Evolutionary conservation across 257 asterid genomes (phyloP).

Genomic region (Solanum sitiens): DNA sequence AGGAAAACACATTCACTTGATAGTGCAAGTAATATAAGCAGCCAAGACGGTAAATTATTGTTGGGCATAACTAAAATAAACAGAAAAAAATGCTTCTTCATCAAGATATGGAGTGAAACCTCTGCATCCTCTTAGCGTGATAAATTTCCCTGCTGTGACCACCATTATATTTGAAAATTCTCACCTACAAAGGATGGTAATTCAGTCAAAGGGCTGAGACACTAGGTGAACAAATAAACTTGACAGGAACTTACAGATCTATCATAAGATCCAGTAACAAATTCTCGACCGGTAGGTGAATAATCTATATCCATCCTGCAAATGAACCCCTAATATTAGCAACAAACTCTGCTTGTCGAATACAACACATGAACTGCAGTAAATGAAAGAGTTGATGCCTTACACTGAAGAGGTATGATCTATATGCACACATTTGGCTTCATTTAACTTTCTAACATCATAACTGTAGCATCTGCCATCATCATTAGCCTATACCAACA

Average conservation of each 20-base stretch:
- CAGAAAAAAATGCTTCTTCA: background rate
- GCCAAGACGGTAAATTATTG: background rate
- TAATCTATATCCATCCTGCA: constrained; percentile 95
- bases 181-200: constrained; percentile 43
- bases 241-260: constrained; percentile 61
- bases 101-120: constrained; percentile 27
- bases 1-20: background rate
- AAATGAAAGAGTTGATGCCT: constrained; percentile 13
- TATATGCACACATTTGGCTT: constrained; percentile 82
- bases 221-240: background rate
- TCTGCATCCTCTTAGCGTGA: constrained; percentile 98
- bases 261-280: constrained; percentile 96
- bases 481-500: constrained; percentile 68
- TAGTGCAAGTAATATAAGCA: background rate
- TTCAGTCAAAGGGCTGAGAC: background rate
- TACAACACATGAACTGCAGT: background rate
- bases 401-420: constrained; percentile 97
- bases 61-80: background rate
- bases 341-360: background rate
- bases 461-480: constrained; percentile 88
- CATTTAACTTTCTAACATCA: constrained; percentile 72
- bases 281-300: constrained; percentile 97
- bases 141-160: constrained; percentile 96
- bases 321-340: background rate
- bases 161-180: constrained; percentile 84